These are phyloP conservation scores for Microcyclosporella mali DNA, from an alignment of 2,329 filamentous ascomycete genomes.

Conservation along the genomic window DNA sequence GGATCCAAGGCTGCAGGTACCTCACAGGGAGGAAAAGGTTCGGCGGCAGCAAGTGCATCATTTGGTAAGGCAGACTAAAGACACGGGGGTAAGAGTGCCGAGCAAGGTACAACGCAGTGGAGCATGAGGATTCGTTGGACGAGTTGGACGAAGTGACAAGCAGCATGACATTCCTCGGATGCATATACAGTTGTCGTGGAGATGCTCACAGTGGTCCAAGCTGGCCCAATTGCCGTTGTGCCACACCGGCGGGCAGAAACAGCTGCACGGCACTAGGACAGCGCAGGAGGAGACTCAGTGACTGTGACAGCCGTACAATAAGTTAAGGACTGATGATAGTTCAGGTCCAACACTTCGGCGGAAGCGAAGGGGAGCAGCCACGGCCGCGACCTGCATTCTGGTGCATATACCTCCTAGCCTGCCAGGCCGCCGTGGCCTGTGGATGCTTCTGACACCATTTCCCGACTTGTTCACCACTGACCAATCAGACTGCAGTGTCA, in stretches of 20 bases:
- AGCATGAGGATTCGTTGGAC: slow-evolving; percentile 17
- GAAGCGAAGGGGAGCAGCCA: too few species aligned
- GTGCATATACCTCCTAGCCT: too few species aligned
- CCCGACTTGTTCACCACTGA: too few species aligned
- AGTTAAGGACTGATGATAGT: too few species aligned
- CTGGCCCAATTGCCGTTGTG: slow-evolving; percentile 15
- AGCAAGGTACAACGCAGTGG: slow-evolving; percentile 20
- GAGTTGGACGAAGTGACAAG: neutral
- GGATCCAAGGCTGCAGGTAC: slow-evolving; percentile 19
- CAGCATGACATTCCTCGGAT: slow-evolving; percentile 10
- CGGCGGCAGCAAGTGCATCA: slow-evolving; percentile 14
- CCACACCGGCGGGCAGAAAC: slow-evolving; percentile 3
- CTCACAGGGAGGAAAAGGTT: slow-evolving; percentile 21
- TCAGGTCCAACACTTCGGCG: too few species aligned
- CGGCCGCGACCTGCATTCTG: too few species aligned
- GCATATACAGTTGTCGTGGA: slow-evolving; percentile 17
- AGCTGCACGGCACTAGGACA: too few species aligned
- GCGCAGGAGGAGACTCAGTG: too few species aligned
- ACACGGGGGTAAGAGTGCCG: slow-evolving; percentile 17
- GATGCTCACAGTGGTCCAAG: slow-evolving; percentile 2
- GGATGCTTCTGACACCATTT: too few species aligned
- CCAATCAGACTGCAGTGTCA: too few species aligned
- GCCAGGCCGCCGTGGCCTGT: too few species aligned
- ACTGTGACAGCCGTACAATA: too few species aligned
- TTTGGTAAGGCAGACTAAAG: slow-evolving; percentile 14